These are phyloP conservation scores for Panicum miliaceum DNA, from an alignment of 176 grass and related monocot genomes.

Conservation along the genomic window DNA sequence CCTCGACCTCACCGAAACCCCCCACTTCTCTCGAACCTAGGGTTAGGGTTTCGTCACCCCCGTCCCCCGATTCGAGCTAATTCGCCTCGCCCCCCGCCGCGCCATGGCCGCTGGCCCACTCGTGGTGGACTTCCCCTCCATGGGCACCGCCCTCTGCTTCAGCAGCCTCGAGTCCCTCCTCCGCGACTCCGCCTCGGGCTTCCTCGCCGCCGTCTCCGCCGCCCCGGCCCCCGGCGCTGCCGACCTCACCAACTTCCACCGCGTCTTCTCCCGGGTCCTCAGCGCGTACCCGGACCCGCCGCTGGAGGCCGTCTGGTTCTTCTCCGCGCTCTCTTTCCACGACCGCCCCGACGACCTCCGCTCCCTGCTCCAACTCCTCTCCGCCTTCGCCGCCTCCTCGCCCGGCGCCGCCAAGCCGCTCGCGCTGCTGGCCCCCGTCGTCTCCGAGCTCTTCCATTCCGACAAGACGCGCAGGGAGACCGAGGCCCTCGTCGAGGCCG, in stretches of 20 bases:
- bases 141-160: conserved; percentile 54
- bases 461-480: conserved; percentile 69
- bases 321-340: conserved; percentile 84
- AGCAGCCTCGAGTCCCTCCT: conserved; percentile 74
- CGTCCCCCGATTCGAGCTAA: conserved; percentile 47
- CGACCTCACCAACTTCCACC: conserved; percentile 82
- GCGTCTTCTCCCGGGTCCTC: conserved; percentile 81
- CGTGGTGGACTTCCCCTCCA: conserved; percentile 62
- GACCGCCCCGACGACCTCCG: conserved; percentile 67
- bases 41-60: conserved; percentile 59
- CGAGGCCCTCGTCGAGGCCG: conserved; percentile 66
- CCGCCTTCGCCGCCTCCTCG: conserved; percentile 65
- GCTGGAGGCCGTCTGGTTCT: conserved; percentile 92
- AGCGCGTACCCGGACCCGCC: conserved; percentile 73
- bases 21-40: conserved; percentile 45
- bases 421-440: conserved; percentile 76
- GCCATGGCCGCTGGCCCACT: conserved; percentile 69
- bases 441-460: conserved; percentile 87
- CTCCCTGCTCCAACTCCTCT: conserved; percentile 75
- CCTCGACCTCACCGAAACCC: conserved; percentile 55
- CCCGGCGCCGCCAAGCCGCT: conserved; percentile 63
- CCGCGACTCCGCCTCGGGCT: conserved; percentile 79
- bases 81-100: conserved; percentile 1
- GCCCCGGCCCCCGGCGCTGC: conserved; percentile 63
- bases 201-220: conserved; percentile 70